These are phyloP conservation scores for Letharia columbiana DNA, from an alignment of 495 filamentous ascomycete genomes.

Conservation along the genomic window DNA sequence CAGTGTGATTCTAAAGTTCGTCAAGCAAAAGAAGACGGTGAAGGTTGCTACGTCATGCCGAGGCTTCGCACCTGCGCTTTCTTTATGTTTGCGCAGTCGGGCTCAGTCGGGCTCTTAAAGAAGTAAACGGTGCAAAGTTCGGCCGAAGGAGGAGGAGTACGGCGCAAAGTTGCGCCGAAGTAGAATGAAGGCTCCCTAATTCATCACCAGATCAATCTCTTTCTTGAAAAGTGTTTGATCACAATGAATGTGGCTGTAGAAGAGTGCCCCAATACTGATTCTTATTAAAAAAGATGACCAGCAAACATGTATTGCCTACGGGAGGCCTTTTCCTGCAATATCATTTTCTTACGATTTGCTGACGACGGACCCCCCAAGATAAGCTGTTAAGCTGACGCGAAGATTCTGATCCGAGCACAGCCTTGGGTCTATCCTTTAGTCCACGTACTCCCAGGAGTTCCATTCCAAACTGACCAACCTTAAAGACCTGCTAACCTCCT, in stretches of 20 bases:
- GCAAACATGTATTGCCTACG: no score
- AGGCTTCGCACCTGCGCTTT: neutral
- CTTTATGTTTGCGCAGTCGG: neutral
- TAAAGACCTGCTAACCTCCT: constrained; percentile 37
- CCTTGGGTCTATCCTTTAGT: no score
- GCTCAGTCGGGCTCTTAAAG: neutral
- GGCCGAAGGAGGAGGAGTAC: neutral
- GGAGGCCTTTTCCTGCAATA: no score
- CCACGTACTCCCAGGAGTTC: neutral
- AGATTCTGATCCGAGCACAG: no score
- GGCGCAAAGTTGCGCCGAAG: neutral
- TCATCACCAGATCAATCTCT: no score
- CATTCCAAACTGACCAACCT: neutral
- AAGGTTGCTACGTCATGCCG: neutral
- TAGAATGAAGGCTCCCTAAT: neutral
- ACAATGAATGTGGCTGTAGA: neutral
- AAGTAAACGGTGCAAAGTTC: neutral
- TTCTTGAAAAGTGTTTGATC: neutral
- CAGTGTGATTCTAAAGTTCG: neutral
- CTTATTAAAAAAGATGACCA: no score
- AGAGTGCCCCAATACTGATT: no score
- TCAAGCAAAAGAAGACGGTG: neutral
- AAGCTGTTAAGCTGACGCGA: no score
- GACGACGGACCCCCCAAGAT: no score
- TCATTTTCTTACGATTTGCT: no score